These are phyloP conservation scores for Penicillium corylophilum DNA, from an alignment of 2,329 filamentous ascomycete species.

Conservation along the genomic window DNA sequence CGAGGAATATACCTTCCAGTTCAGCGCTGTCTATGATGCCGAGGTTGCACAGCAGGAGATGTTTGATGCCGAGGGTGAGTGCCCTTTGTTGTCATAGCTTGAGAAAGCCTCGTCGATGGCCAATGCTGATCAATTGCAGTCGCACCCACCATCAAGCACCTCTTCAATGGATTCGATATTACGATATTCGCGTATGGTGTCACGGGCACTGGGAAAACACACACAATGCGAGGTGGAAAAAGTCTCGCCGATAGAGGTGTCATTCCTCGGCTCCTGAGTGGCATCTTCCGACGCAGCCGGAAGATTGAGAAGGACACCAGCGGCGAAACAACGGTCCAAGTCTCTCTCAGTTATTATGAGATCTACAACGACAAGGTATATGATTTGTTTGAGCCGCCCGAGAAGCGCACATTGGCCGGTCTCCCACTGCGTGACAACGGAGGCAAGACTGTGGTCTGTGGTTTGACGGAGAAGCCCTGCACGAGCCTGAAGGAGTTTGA, in stretches of 20 bases:
- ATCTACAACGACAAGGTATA: constrained; percentile 97
- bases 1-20: constrained; percentile 91
- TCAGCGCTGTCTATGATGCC: constrained; percentile 88
- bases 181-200: constrained; percentile 93
- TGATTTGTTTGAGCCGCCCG: constrained; percentile 81
- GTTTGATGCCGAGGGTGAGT: constrained; percentile 82
- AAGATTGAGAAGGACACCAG: constrained; percentile 79
- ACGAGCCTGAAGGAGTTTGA: constrained; percentile 88
- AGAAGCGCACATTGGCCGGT: constrained; percentile 79
- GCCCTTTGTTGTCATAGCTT: constrained; percentile 2
- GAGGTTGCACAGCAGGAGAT: constrained; percentile 78
- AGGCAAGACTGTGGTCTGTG: constrained; percentile 83
- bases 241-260: constrained; percentile 82
- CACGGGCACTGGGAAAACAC: constrained; percentile 90
- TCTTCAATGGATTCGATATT: constrained; percentile 80
- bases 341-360: constrained; percentile 87
- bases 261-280: constrained; percentile 80
- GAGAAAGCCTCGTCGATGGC: background rate
- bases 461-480: constrained; percentile 78
- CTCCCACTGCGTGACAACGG: constrained; percentile 81
- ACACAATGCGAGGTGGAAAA: constrained; percentile 91
- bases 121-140: constrained; percentile 54
- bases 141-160: constrained; percentile 81
- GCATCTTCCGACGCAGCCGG: constrained; percentile 79
- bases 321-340: constrained; percentile 68